Conservation (phyloP, 1,284 basidiomycete species). For the Marasmius oreades region DNA sequence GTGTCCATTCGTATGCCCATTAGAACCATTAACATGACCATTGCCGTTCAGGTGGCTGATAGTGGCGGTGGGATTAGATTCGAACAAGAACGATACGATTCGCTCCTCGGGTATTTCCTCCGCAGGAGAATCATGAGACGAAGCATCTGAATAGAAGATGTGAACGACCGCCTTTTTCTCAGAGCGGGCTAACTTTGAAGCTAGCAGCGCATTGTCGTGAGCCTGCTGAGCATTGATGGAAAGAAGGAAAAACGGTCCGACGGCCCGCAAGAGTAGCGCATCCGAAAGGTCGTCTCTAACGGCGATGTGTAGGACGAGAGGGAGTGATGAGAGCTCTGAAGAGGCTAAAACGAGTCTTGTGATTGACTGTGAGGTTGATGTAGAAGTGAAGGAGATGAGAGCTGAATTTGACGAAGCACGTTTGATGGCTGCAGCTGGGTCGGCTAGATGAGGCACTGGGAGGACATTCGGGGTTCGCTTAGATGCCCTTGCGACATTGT, state of each 20-base stretch:
- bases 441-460: conserved; percentile 42
- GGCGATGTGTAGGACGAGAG: conserved; percentile 50
- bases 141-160: conserved; percentile 55
- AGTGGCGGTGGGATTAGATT: conserved; percentile 16
- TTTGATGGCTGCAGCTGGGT: conserved; percentile 40
- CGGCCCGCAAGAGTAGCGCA: conserved; percentile 52
- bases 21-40: conserved; percentile 17
- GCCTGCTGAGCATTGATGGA: conserved; percentile 64
- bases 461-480: conserved; percentile 23
- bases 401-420: conserved; percentile 24
- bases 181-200: conserved; percentile 59
- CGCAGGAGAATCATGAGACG: conserved; percentile 29
- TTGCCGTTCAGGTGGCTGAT: conserved; percentile 32
- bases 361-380: conserved; percentile 29
- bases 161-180: conserved; percentile 74
- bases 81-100: conserved; percentile 55
- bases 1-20: conserved; percentile 30
- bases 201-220: conserved; percentile 73
- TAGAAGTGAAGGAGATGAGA: conserved; percentile 39
- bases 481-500: conserved; percentile 5
- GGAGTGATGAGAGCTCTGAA: conserved; percentile 34
- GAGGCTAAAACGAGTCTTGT: conserved; percentile 41
- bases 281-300: conserved; percentile 53
- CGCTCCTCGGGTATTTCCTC: conserved; percentile 58
- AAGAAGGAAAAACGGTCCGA: conserved; percentile 59